phyloP scores from a whole-genome alignment of 2,329 filamentous ascomycete genomes.

The Venturia pyrina region DNA sequence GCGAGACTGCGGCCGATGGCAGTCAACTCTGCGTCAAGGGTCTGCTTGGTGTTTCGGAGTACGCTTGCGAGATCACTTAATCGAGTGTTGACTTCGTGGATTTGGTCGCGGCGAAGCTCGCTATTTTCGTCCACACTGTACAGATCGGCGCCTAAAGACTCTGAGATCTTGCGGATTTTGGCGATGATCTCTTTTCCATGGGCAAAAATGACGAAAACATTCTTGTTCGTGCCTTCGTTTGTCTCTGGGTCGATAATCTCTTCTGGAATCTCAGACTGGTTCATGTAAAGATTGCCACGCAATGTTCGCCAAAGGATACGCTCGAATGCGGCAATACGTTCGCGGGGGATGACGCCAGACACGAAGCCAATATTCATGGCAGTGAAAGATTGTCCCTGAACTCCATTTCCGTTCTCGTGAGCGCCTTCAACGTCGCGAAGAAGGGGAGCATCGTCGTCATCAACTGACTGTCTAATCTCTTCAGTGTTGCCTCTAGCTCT shows the following conservation, averaged over 20 bases:
- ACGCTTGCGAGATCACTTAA: constrained; percentile 87
- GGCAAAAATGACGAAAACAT: constrained; percentile 98
- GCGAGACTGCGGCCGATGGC: constrained; percentile 89
- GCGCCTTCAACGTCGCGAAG: constrained; percentile 89
- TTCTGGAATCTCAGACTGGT: constrained; percentile 96
- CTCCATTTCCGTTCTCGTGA: constrained; percentile 51
- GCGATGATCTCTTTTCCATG: constrained; percentile 97
- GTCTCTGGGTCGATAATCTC: constrained; percentile 82
- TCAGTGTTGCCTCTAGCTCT: constrained; percentile 92
- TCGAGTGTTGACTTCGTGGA: constrained; percentile 92
- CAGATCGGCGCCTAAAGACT: constrained; percentile 89
- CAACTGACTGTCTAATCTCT: constrained; percentile 83
- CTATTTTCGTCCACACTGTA: constrained; percentile 98
- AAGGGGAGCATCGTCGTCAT: constrained; percentile 76
- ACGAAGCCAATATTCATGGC: constrained; percentile 99
- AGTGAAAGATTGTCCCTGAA: constrained; percentile 78
- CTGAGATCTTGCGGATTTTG: constrained; percentile 98
- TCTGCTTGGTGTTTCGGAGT: constrained; percentile 87
- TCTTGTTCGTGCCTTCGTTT: constrained; percentile 91
- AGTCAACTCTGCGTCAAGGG: constrained; percentile 81
- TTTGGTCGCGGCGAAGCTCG: constrained; percentile 87
- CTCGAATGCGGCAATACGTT: constrained; percentile 91
- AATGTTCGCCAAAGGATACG: constrained; percentile 95
- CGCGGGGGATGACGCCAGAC: constrained; percentile 85
- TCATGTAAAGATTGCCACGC: constrained; percentile 98